Evolutionary conservation across 345 rosid species (phyloP), one percentile per base, ranked within the genome.

Genomic region (Pistacia integerrima): DNA sequence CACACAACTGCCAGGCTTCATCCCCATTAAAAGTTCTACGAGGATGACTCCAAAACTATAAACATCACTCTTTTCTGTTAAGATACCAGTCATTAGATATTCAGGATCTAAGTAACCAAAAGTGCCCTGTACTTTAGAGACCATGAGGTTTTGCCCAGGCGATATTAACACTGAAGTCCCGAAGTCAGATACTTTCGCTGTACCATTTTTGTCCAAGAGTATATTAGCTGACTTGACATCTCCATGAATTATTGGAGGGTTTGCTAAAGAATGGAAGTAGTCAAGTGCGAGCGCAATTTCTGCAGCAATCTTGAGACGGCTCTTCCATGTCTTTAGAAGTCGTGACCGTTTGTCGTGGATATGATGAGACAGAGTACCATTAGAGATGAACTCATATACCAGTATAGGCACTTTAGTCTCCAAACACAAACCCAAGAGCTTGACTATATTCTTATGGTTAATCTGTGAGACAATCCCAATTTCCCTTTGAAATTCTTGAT

Each of bases 1-100:
- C 6, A 2, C 51, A 4, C 41, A 64, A 14, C 73, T 48, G 49
- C 62, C 61, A 30, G 83, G 80, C 63, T 80, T 80, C 55, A 77
- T 69, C 1, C 80, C 85, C 0, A 75, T 75, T 38, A 78, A 51
- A 18, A 82, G 82, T 69, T 82, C 85, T 9, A 82, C 71, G 25
- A 82, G 54, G 12, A 94, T 87, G 79, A 94, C 98, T 6, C 98
- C 98, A 30, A 88, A 92, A 84, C 98, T 94, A 80, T 92, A 94
- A 66, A 94, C 97, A 83, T 94, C 98, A 30, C 97, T 92, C 76
- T 94, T 94, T 84, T 92, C 98, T 11, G 80, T 82, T 64, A 78
- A 67, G 25, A 2, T 48, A 4, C 76, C 75, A 0, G 80, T 82
- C 77, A 76, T 41, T 10, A 78, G 79, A 66, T 82, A 82, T 68